Percentiles rank a stretch among this genome's conserved stretches.
Conservation (phyloP, 148 eudicot species). For the Bassia scoparia region DNA sequence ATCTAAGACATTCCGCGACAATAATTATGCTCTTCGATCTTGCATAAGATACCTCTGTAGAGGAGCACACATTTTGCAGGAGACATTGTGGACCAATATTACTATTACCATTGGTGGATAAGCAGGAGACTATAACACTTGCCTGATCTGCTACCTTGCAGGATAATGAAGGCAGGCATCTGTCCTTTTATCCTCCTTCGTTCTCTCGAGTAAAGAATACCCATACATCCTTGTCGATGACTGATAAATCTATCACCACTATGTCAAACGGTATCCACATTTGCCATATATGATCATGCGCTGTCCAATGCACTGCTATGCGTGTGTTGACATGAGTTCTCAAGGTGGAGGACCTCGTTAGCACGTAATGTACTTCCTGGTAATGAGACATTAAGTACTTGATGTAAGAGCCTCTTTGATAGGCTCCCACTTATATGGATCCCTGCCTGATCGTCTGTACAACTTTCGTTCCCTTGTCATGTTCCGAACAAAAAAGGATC, state of each 20-base stretch:
- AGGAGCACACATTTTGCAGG: background rate
- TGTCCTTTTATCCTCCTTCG: background rate
- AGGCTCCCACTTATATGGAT: conserved; percentile 36
- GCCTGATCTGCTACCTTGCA: background rate
- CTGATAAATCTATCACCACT: conserved; percentile 10
- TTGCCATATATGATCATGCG: conserved; percentile 14
- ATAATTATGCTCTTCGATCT: too few species aligned
- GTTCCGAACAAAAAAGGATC: conserved; percentile 24
- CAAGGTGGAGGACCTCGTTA: conserved; percentile 33
- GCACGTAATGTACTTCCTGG: conserved; percentile 28
- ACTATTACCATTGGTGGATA: background rate
- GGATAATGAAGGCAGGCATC: background rate
- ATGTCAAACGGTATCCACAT: conserved; percentile 24
- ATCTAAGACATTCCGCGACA: too few species aligned
- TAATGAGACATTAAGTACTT: background rate
- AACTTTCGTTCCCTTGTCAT: conserved; percentile 25
- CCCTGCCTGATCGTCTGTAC: conserved; percentile 23
- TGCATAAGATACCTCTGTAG: background rate
- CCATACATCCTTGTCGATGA: background rate
- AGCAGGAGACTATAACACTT: background rate
- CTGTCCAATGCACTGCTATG: conserved; percentile 24
- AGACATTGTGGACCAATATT: background rate
- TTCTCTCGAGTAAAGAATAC: background rate
- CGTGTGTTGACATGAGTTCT: conserved; percentile 33
- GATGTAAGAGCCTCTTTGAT: conserved; percentile 23